Base-by-base conservation (phyloP, 164 flowering plant genomes). In the Magnolia sinica region DNA sequence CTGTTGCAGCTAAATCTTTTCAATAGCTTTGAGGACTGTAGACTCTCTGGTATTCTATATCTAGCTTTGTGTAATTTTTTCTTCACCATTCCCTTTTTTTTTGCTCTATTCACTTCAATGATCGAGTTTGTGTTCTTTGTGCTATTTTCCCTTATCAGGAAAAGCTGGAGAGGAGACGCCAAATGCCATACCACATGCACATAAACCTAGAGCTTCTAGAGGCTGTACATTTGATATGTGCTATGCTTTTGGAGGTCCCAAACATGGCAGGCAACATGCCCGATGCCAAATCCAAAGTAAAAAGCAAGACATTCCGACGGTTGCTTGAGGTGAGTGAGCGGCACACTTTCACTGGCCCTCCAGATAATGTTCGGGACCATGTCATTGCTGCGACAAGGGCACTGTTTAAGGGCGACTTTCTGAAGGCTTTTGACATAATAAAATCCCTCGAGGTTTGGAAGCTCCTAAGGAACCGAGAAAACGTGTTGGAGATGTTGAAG, bases 151-250 rank as follows among this genome's bases (percentile, higher is more conserved):
- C 24, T 23, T 3, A 61, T 77, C 88, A 96, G 98, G 99, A 96
- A 83, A 93, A 95, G 80, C 74, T 92, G 76, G 98, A 96, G 80
- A 87, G 97, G 77, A 90, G 96, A 74, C 83, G 98, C 22, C 97
- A 96, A 76, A 92, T 96, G 99, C 99, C 99, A 4, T 96, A 96
- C 81, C 99, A 96, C 81, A 96, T 96, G 99, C 99, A 96, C 82
- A 92, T 94, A 71, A 96, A 94, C 77, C 98, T 94, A 50, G 99
- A 96, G 86, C 94, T 96, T 23, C 82, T 96, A 50, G 98, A 96
- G 83, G 88, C 97, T 61, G 98, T 92, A 6, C 97, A 96, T 83
- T 84, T 96, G 68, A 86, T 85, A 69, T 91, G 95, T 84, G 96
- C 98, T 23, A 96, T 96, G 99, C 89, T 96, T 67, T 86, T 96